A percentile compares a stretch with the other conserved stretches of the same genome.
Conservation (phyloP, 805 yeast species). For the Danielia reshetovae region DNA sequence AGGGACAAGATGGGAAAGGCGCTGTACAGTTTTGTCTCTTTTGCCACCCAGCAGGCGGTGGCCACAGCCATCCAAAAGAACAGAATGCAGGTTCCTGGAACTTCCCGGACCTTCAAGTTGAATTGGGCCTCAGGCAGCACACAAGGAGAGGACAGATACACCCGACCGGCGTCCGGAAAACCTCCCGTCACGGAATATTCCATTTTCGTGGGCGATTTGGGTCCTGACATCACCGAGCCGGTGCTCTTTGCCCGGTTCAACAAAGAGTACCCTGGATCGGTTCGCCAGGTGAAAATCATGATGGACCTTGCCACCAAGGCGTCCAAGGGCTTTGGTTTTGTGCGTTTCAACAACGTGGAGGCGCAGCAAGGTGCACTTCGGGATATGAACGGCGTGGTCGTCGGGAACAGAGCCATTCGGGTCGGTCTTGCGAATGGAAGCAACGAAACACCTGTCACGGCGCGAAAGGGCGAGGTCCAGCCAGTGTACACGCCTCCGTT, state of each 20-base stretch:
- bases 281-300: slow-evolving; percentile 75
- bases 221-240: slow-evolving; percentile 67
- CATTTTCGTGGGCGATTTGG: slow-evolving; percentile 82
- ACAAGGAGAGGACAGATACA: background rate
- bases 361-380: slow-evolving; percentile 69
- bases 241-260: slow-evolving; percentile 63
- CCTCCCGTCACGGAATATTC: slow-evolving; percentile 45
- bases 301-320: slow-evolving; percentile 64
- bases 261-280: slow-evolving; percentile 60
- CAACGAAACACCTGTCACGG: slow-evolving; percentile 3
- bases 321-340: slow-evolving; percentile 86
- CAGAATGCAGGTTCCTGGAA: slow-evolving; percentile 69
- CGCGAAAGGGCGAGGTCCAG: slow-evolving; percentile 1
- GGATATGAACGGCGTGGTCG: slow-evolving; percentile 77
- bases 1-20: slow-evolving; percentile 51
- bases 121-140: slow-evolving; percentile 75
- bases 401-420: slow-evolving; percentile 73
- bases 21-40: slow-evolving; percentile 75
- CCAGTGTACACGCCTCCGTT: slow-evolving; percentile 16
- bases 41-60: slow-evolving; percentile 57
- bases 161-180: background rate
- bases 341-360: slow-evolving; percentile 61
- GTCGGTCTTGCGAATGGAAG: slow-evolving; percentile 49
- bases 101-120: slow-evolving; percentile 53
- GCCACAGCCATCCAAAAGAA: slow-evolving; percentile 61